Conservation (phyloP, 306 rosid species). For the Sphenostylis stenocarpa region DNA sequence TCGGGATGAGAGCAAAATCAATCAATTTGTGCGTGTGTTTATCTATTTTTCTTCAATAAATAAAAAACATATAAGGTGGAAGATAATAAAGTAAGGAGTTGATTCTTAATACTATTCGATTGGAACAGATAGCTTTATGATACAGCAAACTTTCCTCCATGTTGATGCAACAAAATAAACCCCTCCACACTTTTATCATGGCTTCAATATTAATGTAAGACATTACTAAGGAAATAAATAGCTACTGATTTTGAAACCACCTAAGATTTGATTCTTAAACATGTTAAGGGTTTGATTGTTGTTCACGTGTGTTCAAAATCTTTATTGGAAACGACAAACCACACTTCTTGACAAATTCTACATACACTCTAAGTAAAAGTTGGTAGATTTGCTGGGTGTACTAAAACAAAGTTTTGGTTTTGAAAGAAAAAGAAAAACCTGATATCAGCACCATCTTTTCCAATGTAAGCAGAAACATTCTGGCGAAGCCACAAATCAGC, state of each 20-base stretch:
- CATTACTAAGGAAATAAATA: neutral
- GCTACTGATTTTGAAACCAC: neutral
- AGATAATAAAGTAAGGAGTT: neutral
- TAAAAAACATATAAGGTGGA: neutral
- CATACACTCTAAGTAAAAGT: too few species aligned
- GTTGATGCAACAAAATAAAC: neutral
- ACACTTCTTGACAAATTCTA: too few species aligned
- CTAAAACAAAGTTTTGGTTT: neutral
- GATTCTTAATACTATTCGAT: neutral
- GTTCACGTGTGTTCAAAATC: neutral
- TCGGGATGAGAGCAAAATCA: neutral
- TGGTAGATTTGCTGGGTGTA: too few species aligned
- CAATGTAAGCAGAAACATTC: slow-evolving; percentile 60
- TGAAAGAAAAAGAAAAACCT: slow-evolving; percentile 47
- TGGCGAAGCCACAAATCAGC: slow-evolving; percentile 77
- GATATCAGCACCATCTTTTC: slow-evolving; percentile 70
- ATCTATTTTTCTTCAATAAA: neutral
- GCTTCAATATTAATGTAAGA: neutral
- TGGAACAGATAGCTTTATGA: slow-evolving; percentile 8
- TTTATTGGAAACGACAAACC: neutral
- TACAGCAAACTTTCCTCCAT: neutral
- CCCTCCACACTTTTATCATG: neutral
- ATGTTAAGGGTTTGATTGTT: neutral
- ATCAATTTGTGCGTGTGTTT: neutral
- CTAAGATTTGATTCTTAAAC: neutral